Base-by-base conservation (phyloP, 352 stramenopile species). In the Aphanomyces euteiches region DNA sequence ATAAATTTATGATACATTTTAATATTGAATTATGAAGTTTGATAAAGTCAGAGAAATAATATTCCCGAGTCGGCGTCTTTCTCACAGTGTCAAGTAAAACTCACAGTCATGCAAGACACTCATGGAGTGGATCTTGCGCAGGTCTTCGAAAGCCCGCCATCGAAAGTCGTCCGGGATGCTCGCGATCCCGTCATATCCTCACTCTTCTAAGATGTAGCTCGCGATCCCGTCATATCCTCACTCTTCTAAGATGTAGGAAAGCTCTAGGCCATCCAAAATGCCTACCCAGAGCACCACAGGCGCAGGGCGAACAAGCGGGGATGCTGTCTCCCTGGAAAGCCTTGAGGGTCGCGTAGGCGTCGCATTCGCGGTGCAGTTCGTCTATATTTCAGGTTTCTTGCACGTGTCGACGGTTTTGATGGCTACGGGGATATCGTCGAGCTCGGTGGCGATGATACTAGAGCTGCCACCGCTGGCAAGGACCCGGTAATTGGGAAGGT, bases 371-470 rank as follows among this genome's bases (percentile, higher is more conserved):
- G 2, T 53, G n/a, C 45, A 53, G 45, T 53, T 53, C 45, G 45
- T 53, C 2, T n/a, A 53, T 2, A 53, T 2, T 53, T 53, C n/a
- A 2, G 45, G 45, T n/a, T n/a, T 53, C 45, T 53, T 53, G 45
- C 45, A 53, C 45, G 45, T 53, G 45, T 53, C 45, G 45, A 53
- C 45, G 45, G 45, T 53, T 53, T 53, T 53, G 45, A 53, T 53
- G 45, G 45, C 45, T n/a, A 53, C 45, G 45, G 45, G 45, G 45
- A 53, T 53, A 15, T 53, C 45, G 45, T 53, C 45, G 13, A 53
- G 45, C 45, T 53, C 45, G 45, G 45, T 53, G 45, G 45, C 45
- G 45, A 53, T n/a, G 45, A 53, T 53, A 19, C 45, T 53, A 19
- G 45, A 2, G 45, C 45, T 53, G 45, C 45, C 45, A 53, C 45